Percentiles rank a stretch among this genome's conserved stretches.
phyloP scores from a whole-genome alignment of 805 yeast genomes.

The Scheffersomyces ergatensis region DNA sequence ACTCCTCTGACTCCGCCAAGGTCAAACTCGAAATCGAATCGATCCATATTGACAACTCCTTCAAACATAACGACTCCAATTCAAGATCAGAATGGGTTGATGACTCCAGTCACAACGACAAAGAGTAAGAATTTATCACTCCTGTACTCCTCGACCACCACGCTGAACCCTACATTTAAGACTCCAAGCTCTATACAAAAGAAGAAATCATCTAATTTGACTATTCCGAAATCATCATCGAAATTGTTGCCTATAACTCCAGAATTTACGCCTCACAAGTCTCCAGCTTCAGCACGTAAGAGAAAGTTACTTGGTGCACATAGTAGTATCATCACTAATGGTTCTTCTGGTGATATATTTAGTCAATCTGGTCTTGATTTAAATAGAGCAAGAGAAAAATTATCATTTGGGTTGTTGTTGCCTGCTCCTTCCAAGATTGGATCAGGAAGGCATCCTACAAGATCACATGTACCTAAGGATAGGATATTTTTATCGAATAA shows the following conservation, averaged over 20 bases:
- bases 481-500: background rate
- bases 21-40: constrained; percentile 3
- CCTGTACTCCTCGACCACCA: constrained; percentile 1
- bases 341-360: constrained; percentile 12
- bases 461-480: constrained; percentile 9
- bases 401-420: constrained; percentile 25
- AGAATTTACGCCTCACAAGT: constrained; percentile 30
- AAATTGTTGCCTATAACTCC: constrained; percentile 22
- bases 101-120: constrained; percentile 4
- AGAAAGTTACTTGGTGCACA: constrained; percentile 8
- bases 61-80: constrained; percentile 3
- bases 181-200: constrained; percentile 9
- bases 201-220: background rate
- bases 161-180: constrained; percentile 3
- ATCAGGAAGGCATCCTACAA: constrained; percentile 25
- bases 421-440: constrained; percentile 40
- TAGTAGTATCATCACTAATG: too few relatives aligned
- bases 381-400: constrained; percentile 4
- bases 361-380: constrained; percentile 6
- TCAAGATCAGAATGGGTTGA: constrained; percentile 1
- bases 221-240: background rate
- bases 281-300: constrained; percentile 19
- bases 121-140: constrained; percentile 2
- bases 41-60: constrained; percentile 11
- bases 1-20: constrained; percentile 14